Evolutionary conservation across 1,284 basidiomycete species (phyloP).

Genomic region (Sphagnurus paluster): DNA sequence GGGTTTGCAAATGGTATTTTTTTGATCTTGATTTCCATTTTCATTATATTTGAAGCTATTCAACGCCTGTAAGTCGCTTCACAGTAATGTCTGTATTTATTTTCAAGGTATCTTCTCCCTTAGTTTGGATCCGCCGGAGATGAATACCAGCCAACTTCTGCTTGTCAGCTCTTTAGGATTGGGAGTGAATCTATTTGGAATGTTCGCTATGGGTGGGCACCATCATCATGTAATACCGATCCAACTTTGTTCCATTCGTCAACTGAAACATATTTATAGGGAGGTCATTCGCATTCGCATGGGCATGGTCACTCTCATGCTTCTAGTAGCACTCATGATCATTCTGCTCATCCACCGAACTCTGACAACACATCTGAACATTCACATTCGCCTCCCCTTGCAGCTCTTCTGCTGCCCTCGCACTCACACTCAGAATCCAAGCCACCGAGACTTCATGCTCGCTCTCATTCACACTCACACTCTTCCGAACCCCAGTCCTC

Average conservation of each 20-base stretch:
- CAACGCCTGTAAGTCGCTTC: constrained; percentile 78
- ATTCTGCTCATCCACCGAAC: constrained; percentile 1
- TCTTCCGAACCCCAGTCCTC: constrained; percentile 9
- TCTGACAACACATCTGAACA: constrained; percentile 9
- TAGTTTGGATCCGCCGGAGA: constrained; percentile 93
- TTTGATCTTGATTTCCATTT: constrained; percentile 93
- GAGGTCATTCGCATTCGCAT: constrained; percentile 59
- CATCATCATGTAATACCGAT: constrained; percentile 70
- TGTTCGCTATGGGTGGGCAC: constrained; percentile 98
- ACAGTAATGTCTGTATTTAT: background rate
- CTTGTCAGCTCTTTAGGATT: constrained; percentile 89
- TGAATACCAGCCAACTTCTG: constrained; percentile 94
- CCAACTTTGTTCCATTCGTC: background rate
- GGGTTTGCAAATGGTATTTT: constrained; percentile 99
- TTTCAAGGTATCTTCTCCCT: constrained; percentile 7
- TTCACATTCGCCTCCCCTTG: constrained; percentile 21
- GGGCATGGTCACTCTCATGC: constrained; percentile 46
- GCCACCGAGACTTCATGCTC: constrained; percentile 5
- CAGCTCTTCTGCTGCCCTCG: background rate
- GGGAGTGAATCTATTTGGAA: constrained; percentile 95
- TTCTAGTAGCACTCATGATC: constrained; percentile 31
- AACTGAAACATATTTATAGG: constrained; percentile 31
- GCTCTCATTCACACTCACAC: constrained; percentile 28
- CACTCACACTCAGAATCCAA: background rate
- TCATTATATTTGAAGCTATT: constrained; percentile 98